Base-by-base conservation (phyloP, 2,329 filamentous ascomycete species). In the Trichoderma sp. region DNA sequence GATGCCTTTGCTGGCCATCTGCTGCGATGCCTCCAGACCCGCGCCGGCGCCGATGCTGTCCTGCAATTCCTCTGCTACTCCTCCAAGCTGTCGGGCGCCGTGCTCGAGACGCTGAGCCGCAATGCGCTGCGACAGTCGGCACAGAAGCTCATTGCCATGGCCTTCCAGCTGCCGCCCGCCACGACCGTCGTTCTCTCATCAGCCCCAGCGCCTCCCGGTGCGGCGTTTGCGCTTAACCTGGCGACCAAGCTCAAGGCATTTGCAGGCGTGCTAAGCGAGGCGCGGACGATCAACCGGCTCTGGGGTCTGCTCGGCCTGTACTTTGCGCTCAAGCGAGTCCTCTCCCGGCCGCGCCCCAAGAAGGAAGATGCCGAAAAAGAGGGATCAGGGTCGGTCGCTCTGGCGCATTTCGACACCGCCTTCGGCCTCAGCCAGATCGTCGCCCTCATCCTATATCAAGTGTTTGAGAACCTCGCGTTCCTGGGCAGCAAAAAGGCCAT, bases 401-500 rank as follows among this genome's bases (percentile, higher is more conserved):
- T 85, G 82, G 74, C 77, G 3, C 74, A 73, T 12, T 78, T 85
- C 72, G 85, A 84, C 73, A 79, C 79, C 9, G 75, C 80, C 39
- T 83, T 97, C 60, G 88, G 89, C 26, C 91, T 90, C 81, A 83
- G 87, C 7, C 92, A 96, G 80, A 88, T 97, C 24, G 74, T 86
- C 12, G 86, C 89, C 12, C 92, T 92, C 80, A 82, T 92, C 11
- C 79, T 84, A 11, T 97, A 92, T 84, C 94, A 98, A 82, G 83
- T 88, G 1, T 86, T 95, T 53, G 96, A 99, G 84, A 98, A 97
- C 82, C 86, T 88, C 51, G 92, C 92, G 18, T 97, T 92, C 83
- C 86, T 98, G 47, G 86, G 90, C 3, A 85, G 86, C 73, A 94
- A 94, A 80, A 91, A 91, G 24, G 88, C 97, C 4, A 79, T 97